Conservation (phyloP, 2,329 filamentous ascomycete genomes). For the Domatiomyces globalis region DNA sequence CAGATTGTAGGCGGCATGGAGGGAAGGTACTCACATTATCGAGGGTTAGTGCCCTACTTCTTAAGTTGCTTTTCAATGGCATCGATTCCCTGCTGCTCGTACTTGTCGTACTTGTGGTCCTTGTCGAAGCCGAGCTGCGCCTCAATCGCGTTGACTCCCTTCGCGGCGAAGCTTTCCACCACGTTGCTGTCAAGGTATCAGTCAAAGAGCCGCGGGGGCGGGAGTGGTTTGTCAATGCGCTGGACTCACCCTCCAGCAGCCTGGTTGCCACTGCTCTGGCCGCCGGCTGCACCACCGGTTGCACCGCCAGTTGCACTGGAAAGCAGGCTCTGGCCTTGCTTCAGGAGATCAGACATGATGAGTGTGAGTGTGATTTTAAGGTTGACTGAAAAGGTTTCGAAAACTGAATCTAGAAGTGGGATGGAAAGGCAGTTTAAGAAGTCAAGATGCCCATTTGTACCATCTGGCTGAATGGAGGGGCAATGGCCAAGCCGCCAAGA, state of each 20-base stretch:
- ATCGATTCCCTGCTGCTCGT: neutral
- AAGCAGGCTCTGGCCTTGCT: neutral
- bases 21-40: neutral
- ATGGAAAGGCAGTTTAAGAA: neutral
- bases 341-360: neutral
- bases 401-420: neutral
- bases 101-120: conserved; percentile 2
- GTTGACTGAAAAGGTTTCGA: neutral
- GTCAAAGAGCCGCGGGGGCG: neutral
- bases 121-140: conserved; percentile 1
- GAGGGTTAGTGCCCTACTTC: neutral
- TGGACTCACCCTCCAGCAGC: neutral
- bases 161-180: neutral
- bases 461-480: neutral
- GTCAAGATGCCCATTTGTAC: neutral
- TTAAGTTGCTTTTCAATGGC: neutral
- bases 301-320: neutral
- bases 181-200: neutral
- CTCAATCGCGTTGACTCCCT: neutral
- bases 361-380: neutral
- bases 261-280: neutral
- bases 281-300: neutral
- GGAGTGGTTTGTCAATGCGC: too few species aligned
- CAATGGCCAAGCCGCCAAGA: neutral
- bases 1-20: too few species aligned